Evolutionary conservation across 2,329 filamentous ascomycete genomes (phyloP).

Genomic region (Plenodomus biglobosus): DNA sequence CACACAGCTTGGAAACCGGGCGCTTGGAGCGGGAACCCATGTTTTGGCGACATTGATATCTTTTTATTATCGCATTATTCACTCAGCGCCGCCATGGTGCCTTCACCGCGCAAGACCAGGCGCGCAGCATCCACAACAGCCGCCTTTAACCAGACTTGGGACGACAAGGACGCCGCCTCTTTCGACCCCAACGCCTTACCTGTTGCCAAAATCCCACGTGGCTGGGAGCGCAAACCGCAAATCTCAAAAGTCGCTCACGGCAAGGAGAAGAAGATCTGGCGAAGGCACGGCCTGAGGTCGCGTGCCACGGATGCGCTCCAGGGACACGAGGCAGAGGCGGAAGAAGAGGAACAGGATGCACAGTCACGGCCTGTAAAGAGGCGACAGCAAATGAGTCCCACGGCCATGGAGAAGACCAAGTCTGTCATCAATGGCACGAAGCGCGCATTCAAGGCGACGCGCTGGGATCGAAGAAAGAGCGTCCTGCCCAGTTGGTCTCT

Average conservation of each 20-base stretch:
- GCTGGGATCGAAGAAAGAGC: constrained; percentile 42
- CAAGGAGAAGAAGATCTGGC: constrained; percentile 52
- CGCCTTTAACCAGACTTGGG: constrained; percentile 45
- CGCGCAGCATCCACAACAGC: constrained; percentile 16
- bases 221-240: constrained; percentile 53
- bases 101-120: constrained; percentile 34
- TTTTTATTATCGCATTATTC: constrained; percentile 9
- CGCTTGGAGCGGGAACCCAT: constrained; percentile 1
- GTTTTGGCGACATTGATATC: constrained; percentile 17
- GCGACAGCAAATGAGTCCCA: constrained; percentile 42
- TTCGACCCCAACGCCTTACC: constrained; percentile 47
- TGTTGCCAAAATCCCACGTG: constrained; percentile 48
- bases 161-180: constrained; percentile 45
- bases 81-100: constrained; percentile 23
- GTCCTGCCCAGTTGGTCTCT: constrained; percentile 35
- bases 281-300: constrained; percentile 43
- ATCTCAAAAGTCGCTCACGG: constrained; percentile 42
- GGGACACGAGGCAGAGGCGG: constrained; percentile 16
- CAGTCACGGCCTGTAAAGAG: constrained; percentile 51
- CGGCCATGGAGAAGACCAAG: constrained; percentile 34
- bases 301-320: constrained; percentile 15
- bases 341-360: constrained; percentile 33
- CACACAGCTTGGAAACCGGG: constrained; percentile 4
- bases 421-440: constrained; percentile 23
- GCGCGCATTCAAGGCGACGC: constrained; percentile 40